A percentile compares a stretch with the other conserved stretches of the same genome.
Conservation (phyloP, 176 grass and related monocot species). For the Zizania latifolia region DNA sequence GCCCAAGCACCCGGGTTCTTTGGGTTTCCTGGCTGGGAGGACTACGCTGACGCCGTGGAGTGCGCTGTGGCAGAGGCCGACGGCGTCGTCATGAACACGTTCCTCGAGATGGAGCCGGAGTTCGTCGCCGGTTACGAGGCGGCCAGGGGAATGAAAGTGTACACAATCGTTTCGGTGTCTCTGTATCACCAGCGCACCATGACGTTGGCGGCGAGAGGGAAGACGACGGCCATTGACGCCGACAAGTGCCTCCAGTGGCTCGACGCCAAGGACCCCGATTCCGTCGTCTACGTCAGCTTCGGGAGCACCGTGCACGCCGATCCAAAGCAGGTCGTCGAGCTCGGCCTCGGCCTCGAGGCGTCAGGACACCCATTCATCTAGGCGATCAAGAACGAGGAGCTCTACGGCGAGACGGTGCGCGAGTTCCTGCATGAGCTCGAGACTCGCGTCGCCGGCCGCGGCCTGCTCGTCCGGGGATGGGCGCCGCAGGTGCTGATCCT, state of each 20-base stretch:
- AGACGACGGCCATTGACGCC: neutral
- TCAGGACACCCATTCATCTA: slow-evolving; percentile 34
- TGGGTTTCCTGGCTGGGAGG: neutral
- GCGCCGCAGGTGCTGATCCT: slow-evolving; percentile 60
- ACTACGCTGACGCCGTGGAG: neutral
- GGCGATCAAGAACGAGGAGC: neutral
- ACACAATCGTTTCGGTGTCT: slow-evolving; percentile 30
- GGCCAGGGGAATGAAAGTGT: slow-evolving; percentile 30
- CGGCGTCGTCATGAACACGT: slow-evolving; percentile 49
- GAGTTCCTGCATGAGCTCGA: neutral
- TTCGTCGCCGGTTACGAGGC: slow-evolving; percentile 32
- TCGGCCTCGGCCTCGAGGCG: slow-evolving; percentile 26
- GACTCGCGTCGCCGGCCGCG: neutral
- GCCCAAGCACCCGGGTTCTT: slow-evolving; percentile 23
- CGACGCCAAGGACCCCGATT: slow-evolving; percentile 15
- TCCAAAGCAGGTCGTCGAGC: slow-evolving; percentile 25
- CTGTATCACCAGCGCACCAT: slow-evolving; percentile 29
- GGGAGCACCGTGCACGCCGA: slow-evolving; percentile 24
- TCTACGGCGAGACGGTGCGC: neutral
- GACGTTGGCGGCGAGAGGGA: neutral
- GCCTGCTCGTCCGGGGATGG: slow-evolving; percentile 42
- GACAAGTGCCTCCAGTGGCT: slow-evolving; percentile 36
- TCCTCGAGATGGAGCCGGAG: slow-evolving; percentile 29
- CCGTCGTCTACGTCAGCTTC: slow-evolving; percentile 50
- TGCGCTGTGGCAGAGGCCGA: slow-evolving; percentile 22